Evolutionary conservation across 352 stramenopile genomes (phyloP).

Genomic region (Phytophthora fragariaefolia): DNA sequence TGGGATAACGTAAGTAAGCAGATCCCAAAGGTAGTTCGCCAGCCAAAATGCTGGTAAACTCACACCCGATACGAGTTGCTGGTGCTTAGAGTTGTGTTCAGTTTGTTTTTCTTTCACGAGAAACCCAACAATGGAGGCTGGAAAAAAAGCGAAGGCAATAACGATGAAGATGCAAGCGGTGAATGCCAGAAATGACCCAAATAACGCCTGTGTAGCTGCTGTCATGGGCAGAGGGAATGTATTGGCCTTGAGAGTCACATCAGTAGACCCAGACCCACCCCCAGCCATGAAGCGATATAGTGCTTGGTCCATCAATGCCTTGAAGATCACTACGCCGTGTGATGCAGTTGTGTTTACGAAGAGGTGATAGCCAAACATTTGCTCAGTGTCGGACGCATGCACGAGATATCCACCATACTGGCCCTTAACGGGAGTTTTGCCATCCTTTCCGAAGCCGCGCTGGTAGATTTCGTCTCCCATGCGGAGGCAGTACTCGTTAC

Average conservation of each 20-base stretch:
- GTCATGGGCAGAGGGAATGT: conserved; percentile 60
- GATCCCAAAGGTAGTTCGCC: conserved; percentile 94
- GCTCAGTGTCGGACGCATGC: conserved; percentile 32
- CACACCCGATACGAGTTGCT: conserved; percentile 95
- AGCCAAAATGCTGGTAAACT: conserved; percentile 95
- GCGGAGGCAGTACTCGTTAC: conserved; percentile 45
- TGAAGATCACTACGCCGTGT: conserved; percentile 60
- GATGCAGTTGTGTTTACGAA: conserved; percentile 58
- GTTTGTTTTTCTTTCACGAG: conserved; percentile 94
- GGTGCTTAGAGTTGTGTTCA: conserved; percentile 94
- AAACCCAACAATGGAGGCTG: conserved; percentile 92
- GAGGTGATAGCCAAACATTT: conserved; percentile 57
- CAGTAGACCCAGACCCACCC: conserved; percentile 35
- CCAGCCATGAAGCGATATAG: conserved; percentile 62
- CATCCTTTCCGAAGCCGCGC: conserved; percentile 42
- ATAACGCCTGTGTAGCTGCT: conserved; percentile 45
- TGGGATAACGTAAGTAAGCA: conserved; percentile 89
- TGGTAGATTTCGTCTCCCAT: conserved; percentile 45
- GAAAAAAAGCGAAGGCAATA: conserved; percentile 92
- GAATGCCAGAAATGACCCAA: conserved; percentile 66
- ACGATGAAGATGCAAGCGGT: conserved; percentile 87
- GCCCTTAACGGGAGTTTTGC: conserved; percentile 37
- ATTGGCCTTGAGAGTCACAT: conserved; percentile 54
- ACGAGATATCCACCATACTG: conserved; percentile 54
- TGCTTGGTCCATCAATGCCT: conserved; percentile 58